Evolutionary conservation across 2,329 filamentous ascomycete genomes (phyloP), one percentile per base, ranked within the genome.

Genomic region (Zasmidium citrigriseum): DNA sequence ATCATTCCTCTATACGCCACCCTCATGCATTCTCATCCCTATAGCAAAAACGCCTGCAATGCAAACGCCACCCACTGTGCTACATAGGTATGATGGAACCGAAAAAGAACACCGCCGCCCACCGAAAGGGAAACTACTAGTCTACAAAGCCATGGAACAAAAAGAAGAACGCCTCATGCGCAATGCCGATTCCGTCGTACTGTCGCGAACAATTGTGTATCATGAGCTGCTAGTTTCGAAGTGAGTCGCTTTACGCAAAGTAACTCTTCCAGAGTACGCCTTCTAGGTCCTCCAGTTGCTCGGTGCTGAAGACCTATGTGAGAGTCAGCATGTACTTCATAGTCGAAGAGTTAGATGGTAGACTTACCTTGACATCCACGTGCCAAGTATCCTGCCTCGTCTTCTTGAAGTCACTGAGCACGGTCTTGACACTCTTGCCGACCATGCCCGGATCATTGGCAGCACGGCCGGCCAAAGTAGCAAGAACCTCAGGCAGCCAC

Each of bases 221-320:
- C 34, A n/a, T n/a, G n/a, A n/a, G n/a, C n/a, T n/a, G n/a, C n/a
- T n/a, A n/a, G n/a, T 41, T n/a, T 16, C 7, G 18, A 16, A 16
- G 12, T 41, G 25, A 52, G 27, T 16, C 50, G n/a, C 25, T 45
- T 50, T 79, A 96, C 44, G 93, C 96, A 80, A 99, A 99, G 74
- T 99, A 99, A 75, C 93, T 98, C 87, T 99, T 99, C 95, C 95
- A 99, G 53, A 99, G 80, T 49, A 99, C 96, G 53, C 95, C 95
- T 70, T 97, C 93, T 59, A 99, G 76, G 72, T 98, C 93, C 75
- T 98, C 95, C 11, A 99, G 80, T 71, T 99, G 93, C 68, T 98
- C 95, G 25, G 89, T 79, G 23, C 92, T 92, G 72, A 99, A 99
- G 60, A 84, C 86, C 86, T 89, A 63, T 60, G 29, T 46, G 29